Evolutionary conservation across 2,329 filamentous ascomycete species (phyloP).

Genomic region (Emmonsiellopsis sp.): DNA sequence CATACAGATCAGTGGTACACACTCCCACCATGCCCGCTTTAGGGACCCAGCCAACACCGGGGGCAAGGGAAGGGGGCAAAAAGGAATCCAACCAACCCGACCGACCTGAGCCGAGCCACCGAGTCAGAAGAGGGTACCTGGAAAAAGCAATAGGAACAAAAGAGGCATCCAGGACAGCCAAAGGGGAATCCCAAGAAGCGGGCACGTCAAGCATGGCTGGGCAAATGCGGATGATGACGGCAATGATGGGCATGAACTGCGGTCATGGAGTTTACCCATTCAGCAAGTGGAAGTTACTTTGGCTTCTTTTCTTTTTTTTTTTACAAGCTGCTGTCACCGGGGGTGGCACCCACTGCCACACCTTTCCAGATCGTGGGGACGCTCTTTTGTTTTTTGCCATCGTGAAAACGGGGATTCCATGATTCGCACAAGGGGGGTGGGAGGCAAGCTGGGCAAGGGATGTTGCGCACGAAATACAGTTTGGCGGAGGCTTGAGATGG

Average conservation of each 20-base stretch:
- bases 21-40: neutral
- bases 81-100: neutral
- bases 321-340: neutral
- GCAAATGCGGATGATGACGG: too few relatives aligned
- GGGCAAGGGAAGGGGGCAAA: neutral
- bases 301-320: too few relatives aligned
- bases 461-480: constrained; percentile 2
- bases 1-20: neutral
- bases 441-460: neutral
- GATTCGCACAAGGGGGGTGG: constrained; percentile 7
- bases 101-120: neutral
- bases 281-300: too few relatives aligned
- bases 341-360: constrained; percentile 1
- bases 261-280: too few relatives aligned
- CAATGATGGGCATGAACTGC: too few relatives aligned
- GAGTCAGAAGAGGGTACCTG: neutral
- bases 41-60: neutral
- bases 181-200: neutral
- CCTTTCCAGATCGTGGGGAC: constrained; percentile 21
- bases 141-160: neutral
- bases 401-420: constrained; percentile 11
- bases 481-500: neutral
- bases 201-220: too few relatives aligned
- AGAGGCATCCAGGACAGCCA: neutral
- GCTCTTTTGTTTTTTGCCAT: constrained; percentile 11